phyloP scores from a whole-genome alignment of 352 stramenopile genomes.

The Blastocystis sp. region DNA sequence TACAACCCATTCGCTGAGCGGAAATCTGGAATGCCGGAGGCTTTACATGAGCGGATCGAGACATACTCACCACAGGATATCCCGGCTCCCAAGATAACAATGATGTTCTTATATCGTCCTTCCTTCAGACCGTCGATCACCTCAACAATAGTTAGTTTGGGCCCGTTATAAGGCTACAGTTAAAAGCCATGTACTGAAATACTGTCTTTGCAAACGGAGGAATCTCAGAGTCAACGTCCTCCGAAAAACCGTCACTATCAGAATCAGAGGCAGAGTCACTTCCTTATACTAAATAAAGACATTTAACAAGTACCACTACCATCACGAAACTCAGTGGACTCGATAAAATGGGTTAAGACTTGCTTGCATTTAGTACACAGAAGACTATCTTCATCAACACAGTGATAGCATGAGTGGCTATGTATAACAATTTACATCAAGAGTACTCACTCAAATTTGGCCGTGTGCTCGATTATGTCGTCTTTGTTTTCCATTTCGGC shows the following conservation, averaged over 20 bases:
- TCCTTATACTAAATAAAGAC: background rate
- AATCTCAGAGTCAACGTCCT: background rate
- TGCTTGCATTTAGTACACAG: background rate
- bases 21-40: slow-evolving; percentile 95
- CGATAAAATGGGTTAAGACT: background rate
- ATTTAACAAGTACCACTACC: background rate
- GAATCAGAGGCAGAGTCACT: background rate
- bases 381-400: background rate
- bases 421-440: background rate
- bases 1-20: slow-evolving; percentile 76
- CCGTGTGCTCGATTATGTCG: background rate
- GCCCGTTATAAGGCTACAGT: background rate
- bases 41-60: slow-evolving; percentile 66
- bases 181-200: background rate
- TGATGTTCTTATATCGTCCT: background rate
- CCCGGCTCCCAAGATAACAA: background rate
- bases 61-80: slow-evolving; percentile 3
- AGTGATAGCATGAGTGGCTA: background rate
- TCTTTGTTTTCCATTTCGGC: background rate
- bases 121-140: background rate
- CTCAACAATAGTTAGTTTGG: background rate
- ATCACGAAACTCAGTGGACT: no score
- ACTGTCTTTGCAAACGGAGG: background rate
- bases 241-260: background rate
- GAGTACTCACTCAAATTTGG: background rate